Evolutionary conservation across 2,329 filamentous ascomycete genomes (phyloP).

Genomic region (Aspergillus spinulosporus): DNA sequence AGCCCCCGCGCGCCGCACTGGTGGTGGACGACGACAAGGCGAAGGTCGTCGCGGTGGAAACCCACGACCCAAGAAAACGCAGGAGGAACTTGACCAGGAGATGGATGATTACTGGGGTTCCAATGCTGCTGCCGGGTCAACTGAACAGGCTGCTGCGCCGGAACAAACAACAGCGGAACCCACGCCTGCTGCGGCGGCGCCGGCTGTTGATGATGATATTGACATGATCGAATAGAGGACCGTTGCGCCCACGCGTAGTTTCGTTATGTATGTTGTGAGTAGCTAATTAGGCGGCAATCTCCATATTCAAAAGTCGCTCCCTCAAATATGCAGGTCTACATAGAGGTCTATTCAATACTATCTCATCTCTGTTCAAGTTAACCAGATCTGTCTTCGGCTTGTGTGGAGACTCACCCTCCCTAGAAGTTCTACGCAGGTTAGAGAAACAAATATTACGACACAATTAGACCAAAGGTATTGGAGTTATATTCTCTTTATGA

Average conservation of each 20-base stretch:
- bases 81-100: slow-evolving; percentile 90
- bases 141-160: slow-evolving; percentile 32
- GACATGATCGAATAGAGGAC: slow-evolving; percentile 62
- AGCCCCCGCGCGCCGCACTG: slow-evolving; percentile 42
- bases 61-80: slow-evolving; percentile 73
- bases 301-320: background rate
- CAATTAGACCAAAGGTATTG: background rate
- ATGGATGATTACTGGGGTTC: slow-evolving; percentile 89
- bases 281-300: background rate
- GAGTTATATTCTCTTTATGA: slow-evolving; percentile 5
- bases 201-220: slow-evolving; percentile 56
- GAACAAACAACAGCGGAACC: slow-evolving; percentile 18
- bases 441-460: no score
- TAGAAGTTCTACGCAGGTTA: no score
- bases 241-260: background rate
- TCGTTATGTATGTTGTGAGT: background rate
- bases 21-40: slow-evolving; percentile 37
- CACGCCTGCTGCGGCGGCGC: slow-evolving; percentile 32
- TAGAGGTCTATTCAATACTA: background rate
- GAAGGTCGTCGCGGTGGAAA: slow-evolving; percentile 50
- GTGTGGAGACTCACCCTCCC: background rate
- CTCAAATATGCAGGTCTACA: background rate
- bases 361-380: background rate
- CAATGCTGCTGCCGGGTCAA: slow-evolving; percentile 41
- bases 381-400: background rate